Percentiles rank a stretch among this genome's conserved stretches.
Evolutionary conservation across 768 basidiomycete species (phyloP).

Genomic region (Thelephora aurantiotincta): DNA sequence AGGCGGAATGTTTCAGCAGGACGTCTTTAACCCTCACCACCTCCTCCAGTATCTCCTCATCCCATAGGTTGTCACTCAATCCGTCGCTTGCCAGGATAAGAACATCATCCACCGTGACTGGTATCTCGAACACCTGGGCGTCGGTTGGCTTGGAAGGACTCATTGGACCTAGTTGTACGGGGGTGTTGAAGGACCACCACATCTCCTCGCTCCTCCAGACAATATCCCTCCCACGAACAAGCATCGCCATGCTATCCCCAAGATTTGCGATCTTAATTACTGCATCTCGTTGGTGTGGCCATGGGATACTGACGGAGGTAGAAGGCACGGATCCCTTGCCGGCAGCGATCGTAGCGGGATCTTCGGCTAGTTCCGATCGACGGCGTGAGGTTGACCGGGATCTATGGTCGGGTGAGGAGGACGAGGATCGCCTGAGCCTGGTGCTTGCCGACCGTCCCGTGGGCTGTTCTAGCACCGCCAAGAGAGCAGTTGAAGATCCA

Average conservation of each 20-base stretch:
- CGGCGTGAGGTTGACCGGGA: background rate
- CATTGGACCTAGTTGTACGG: slow-evolving; percentile 47
- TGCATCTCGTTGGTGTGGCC: slow-evolving; percentile 24
- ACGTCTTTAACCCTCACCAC: slow-evolving; percentile 21
- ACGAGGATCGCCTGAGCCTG: slow-evolving; percentile 1
- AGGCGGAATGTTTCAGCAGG: background rate
- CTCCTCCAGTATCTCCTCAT: slow-evolving; percentile 77
- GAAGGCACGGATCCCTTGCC: slow-evolving; percentile 4
- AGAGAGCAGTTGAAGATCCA: slow-evolving; percentile 56
- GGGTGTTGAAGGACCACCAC: slow-evolving; percentile 79
- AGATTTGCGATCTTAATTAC: slow-evolving; percentile 74
- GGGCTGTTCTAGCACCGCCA: slow-evolving; percentile 40
- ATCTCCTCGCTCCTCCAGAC: slow-evolving; percentile 85
- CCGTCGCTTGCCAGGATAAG: slow-evolving; percentile 76
- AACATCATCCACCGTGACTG: slow-evolving; percentile 58
- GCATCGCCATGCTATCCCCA: slow-evolving; percentile 80
- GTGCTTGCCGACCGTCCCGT: background rate
- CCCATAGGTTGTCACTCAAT: slow-evolving; percentile 79
- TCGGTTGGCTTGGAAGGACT: slow-evolving; percentile 49
- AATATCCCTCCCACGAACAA: slow-evolving; percentile 67
- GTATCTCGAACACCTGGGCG: slow-evolving; percentile 56
- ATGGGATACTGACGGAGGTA: slow-evolving; percentile 14
- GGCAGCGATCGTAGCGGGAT: slow-evolving; percentile 1
- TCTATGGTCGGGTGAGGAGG: background rate
- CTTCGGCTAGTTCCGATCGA: slow-evolving; percentile 2